phyloP scores from a whole-genome alignment of 2,329 filamentous ascomycete genomes.

The Plectosphaerella sp. region DNA sequence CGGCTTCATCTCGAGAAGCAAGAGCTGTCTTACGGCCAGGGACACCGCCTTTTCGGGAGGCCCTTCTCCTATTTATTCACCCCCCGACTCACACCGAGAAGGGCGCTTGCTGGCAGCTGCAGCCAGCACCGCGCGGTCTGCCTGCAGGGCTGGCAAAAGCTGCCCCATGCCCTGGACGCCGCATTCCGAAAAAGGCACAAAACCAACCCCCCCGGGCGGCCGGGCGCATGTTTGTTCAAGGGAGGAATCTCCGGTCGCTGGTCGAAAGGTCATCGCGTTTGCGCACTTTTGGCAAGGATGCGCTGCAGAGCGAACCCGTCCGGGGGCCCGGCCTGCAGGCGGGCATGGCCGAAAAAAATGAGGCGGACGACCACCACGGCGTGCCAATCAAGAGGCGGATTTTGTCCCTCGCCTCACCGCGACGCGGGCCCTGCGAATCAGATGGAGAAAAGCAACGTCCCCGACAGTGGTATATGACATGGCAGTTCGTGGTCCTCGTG shows the following conservation, averaged over 20 bases:
- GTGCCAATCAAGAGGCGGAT: conserved; percentile 8
- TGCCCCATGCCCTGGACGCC: too few relatives aligned
- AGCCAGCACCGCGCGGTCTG: too few relatives aligned
- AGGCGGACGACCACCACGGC: conserved; percentile 11
- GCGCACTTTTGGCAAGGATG: neutral
- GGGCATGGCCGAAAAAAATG: conserved; percentile 9
- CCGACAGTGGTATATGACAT: neutral
- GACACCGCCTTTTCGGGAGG: too few relatives aligned
- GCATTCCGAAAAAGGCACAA: too few relatives aligned
- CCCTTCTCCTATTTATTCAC: conserved; percentile 11
- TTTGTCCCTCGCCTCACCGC: conserved; percentile 1
- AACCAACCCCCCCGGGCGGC: too few relatives aligned
- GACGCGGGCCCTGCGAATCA: neutral
- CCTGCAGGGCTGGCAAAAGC: too few relatives aligned
- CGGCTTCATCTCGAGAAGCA: conserved; percentile 5
- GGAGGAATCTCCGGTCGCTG: too few relatives aligned
- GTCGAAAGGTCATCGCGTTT: too few relatives aligned
- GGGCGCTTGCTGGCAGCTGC: neutral
- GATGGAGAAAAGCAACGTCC: neutral
- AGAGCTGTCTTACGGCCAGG: neutral
- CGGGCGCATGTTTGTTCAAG: too few relatives aligned
- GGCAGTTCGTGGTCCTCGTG: neutral
- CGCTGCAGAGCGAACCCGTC: conserved; percentile 1
- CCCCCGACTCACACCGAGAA: conserved; percentile 4
- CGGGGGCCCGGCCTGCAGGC: conserved; percentile 10